Base-by-base conservation (phyloP, 164 flowering plant genomes). In the Umbellularia californica region DNA sequence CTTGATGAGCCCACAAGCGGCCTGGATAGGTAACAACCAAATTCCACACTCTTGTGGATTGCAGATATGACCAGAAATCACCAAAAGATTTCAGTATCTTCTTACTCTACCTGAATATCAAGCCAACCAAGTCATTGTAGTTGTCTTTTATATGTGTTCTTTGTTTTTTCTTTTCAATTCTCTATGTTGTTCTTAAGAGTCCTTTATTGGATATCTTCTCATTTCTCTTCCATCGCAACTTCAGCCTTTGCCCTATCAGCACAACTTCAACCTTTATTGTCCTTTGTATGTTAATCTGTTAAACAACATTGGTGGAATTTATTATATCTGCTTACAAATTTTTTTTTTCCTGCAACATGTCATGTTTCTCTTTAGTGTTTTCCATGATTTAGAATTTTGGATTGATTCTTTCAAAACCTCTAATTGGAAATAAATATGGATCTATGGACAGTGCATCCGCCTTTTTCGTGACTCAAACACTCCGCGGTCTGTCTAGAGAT, bases 1-100 rank as follows among this genome's bases (percentile, higher is more conserved):
- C 95, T 95, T 9, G 98, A 95, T 71, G 98, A 95, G 79, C 98
- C 98, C 5, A 95, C 98, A 9, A 92, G 97, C 23, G 97, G 98
- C 3, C 97, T 95, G 7, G 98, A 95, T 72, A 92, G 98, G 98
- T 93, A 76, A 17, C 60, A 35, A 28, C 50, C 47, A 33, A 67
- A 67, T 17, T 20, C 12, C 22, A 19, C 2, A 25, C 25, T 12
- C 67, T 28, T 66, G 33, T 66, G 0, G 9, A 27, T 66, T 12
- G 35, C 41, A 67, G 35, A 33, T 2, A 67, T 15, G 24, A 27
- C 17, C 17, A n/a, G 70, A 67, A 67, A 27, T 27, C 1, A n/a
- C 50, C 70, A 67, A 28, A 30, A 67, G 28, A 33, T 23, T 13
- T 64, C 13, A 25, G 2, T 13, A 1, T 25, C 67, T 24, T 55